phyloP scores from a whole-genome alignment of 495 filamentous ascomycete species.

The Penicillium cosmopolitanum region DNA sequence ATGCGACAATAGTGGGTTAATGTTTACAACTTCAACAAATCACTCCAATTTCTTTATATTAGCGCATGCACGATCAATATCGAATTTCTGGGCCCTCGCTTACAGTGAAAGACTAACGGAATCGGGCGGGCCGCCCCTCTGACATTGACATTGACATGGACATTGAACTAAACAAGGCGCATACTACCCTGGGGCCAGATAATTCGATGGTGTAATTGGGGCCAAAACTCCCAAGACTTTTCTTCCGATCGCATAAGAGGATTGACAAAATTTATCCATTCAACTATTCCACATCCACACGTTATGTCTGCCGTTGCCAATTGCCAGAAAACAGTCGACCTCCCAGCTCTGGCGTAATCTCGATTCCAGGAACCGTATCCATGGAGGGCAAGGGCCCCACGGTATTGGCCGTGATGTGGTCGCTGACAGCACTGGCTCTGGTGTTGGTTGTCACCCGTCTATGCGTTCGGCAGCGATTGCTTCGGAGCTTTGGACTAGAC shows the following conservation, averaged over 20 bases:
- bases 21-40: neutral
- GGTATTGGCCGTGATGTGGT: conserved; percentile 45
- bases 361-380: neutral
- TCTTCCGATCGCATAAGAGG: neutral
- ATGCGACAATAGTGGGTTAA: neutral
- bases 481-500: conserved; percentile 33
- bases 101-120: neutral
- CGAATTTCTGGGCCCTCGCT: neutral
- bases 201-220: neutral
- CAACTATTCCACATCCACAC: neutral
- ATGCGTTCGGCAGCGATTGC: conserved; percentile 45
- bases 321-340: neutral
- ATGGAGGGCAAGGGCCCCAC: conserved; percentile 15
- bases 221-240: neutral
- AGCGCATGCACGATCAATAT: neutral
- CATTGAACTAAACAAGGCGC: neutral
- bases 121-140: neutral
- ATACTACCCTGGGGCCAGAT: neutral
- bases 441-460: conserved; percentile 42
- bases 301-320: neutral
- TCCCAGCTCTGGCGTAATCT: neutral
- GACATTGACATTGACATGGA: neutral
- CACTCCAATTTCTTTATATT: neutral
- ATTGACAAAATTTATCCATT: neutral
- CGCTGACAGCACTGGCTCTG: conserved; percentile 28